Conservation (phyloP, 371 early-diverging fungal genomes). For the Mortierella sp. region DNA sequence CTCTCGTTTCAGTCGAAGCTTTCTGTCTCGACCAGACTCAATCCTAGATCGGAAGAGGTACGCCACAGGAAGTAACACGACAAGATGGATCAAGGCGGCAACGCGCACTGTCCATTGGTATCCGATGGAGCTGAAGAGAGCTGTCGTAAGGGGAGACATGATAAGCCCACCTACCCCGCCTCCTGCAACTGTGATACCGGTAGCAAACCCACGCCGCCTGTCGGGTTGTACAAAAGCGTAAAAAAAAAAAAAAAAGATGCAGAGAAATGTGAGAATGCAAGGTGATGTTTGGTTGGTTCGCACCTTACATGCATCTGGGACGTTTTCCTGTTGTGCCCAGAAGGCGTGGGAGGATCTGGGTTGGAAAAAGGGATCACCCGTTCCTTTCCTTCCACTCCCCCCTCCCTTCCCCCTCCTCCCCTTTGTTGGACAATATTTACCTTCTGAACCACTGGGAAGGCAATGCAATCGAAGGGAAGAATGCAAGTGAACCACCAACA, state of each 20-base stretch:
- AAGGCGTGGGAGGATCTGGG: too few species aligned
- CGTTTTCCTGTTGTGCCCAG: too few species aligned
- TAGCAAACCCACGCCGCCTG: conserved; percentile 75
- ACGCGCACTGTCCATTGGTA: conserved; percentile 42
- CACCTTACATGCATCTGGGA: too few species aligned
- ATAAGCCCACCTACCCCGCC: conserved; percentile 69
- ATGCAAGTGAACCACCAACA: conserved; percentile 64
- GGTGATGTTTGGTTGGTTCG: too few species aligned
- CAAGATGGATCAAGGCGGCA: conserved; percentile 58
- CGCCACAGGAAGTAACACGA: conserved; percentile 55
- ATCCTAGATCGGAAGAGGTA: conserved; percentile 53
- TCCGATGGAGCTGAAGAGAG: conserved; percentile 50
- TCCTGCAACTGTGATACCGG: conserved; percentile 78
- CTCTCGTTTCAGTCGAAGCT: conserved; percentile 30
- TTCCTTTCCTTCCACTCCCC: too few species aligned
- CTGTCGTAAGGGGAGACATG: conserved; percentile 60
- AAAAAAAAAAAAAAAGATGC: conserved; percentile 18
- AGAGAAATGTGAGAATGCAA: too few species aligned
- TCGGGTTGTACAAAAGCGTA: conserved; percentile 61
- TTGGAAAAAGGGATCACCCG: too few species aligned
- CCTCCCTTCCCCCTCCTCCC: too few species aligned
- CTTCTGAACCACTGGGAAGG: conserved; percentile 78
- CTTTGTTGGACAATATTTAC: too few species aligned
- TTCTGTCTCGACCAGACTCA: conserved; percentile 26
- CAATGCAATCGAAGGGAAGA: conserved; percentile 71